Conservation (phyloP, 2,329 filamentous ascomycete genomes). For the Phialocephala subalpina region DNA sequence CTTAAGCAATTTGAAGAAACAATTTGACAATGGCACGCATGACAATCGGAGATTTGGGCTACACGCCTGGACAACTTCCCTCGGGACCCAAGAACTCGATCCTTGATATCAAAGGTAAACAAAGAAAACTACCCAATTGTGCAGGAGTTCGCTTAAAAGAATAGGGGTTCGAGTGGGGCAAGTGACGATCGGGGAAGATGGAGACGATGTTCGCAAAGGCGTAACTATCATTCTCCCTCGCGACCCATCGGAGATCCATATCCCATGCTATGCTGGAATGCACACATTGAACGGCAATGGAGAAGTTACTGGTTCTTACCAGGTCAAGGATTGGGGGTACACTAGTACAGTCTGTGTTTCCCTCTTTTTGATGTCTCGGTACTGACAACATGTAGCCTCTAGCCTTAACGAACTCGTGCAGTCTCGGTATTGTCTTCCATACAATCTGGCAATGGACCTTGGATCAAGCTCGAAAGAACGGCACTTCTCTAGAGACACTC, state of each 20-base stretch:
- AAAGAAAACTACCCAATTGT: neutral
- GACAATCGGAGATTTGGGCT: constrained; percentile 41
- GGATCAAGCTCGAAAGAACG: constrained; percentile 30
- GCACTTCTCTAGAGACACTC: constrained; percentile 29
- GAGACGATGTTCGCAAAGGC: constrained; percentile 37
- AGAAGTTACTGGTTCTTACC: constrained; percentile 41
- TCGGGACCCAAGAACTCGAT: constrained; percentile 42
- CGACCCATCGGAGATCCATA: constrained; percentile 37
- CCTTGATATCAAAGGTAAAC: constrained; percentile 39
- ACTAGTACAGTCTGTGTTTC: constrained; percentile 38
- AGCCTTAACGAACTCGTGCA: constrained; percentile 49
- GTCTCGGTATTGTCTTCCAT: constrained; percentile 46
- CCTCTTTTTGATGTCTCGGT: neutral
- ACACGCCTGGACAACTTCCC: constrained; percentile 38
- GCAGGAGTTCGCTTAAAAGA: neutral
- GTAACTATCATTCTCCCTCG: constrained; percentile 43
- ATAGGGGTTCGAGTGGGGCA: constrained; percentile 42
- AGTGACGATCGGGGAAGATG: constrained; percentile 39
- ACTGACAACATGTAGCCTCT: constrained; percentile 33
- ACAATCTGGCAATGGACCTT: constrained; percentile 40
- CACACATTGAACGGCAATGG: constrained; percentile 43
- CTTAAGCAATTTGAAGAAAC: neutral
- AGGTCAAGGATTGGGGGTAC: constrained; percentile 43
- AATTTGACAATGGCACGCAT: constrained; percentile 27
- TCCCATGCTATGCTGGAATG: constrained; percentile 42